Evolutionary conservation across 805 yeast genomes (phyloP).

Genomic region (Nakazawaea anatomiae): DNA sequence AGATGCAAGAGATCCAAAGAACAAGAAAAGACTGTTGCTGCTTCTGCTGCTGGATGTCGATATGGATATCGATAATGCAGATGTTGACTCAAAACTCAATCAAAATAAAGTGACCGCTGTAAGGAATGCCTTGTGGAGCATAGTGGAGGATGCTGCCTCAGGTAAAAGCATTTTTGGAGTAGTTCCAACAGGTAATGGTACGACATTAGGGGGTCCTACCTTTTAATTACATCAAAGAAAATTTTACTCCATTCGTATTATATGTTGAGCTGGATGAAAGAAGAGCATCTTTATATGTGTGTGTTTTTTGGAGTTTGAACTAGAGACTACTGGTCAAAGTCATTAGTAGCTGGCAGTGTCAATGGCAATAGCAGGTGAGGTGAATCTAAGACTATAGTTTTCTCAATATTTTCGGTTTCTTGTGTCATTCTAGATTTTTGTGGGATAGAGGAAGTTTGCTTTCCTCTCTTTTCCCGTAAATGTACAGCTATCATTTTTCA

Average conservation of each 20-base stretch:
- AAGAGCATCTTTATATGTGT: no score
- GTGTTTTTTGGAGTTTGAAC: no score
- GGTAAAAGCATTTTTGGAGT: conserved; percentile 35
- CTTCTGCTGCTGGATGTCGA: conserved; percentile 38
- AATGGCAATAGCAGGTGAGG: no score
- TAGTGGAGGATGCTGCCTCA: conserved; percentile 50
- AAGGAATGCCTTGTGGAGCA: conserved; percentile 66
- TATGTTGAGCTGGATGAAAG: no score
- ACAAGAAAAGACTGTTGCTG: conserved; percentile 24
- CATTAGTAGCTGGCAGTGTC: no score
- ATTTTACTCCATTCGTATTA: neutral
- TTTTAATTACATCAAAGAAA: conserved; percentile 23
- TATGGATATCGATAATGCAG: conserved; percentile 46
- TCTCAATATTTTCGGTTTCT: no score
- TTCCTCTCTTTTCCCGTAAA: no score
- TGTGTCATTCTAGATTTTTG: no score
- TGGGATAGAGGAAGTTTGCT: no score
- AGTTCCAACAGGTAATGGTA: conserved; percentile 59
- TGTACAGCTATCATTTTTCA: no score
- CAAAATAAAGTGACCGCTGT: conserved; percentile 37
- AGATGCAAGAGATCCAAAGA: conserved; percentile 39
- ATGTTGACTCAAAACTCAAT: conserved; percentile 19
- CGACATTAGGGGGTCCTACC: conserved; percentile 75
- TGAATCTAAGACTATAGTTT: no score
- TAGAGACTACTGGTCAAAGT: no score